Percentiles rank a stretch among this genome's conserved stretches.
Conservation (phyloP, 2,329 filamentous ascomycete genomes). For the Fusarium sp. region DNA sequence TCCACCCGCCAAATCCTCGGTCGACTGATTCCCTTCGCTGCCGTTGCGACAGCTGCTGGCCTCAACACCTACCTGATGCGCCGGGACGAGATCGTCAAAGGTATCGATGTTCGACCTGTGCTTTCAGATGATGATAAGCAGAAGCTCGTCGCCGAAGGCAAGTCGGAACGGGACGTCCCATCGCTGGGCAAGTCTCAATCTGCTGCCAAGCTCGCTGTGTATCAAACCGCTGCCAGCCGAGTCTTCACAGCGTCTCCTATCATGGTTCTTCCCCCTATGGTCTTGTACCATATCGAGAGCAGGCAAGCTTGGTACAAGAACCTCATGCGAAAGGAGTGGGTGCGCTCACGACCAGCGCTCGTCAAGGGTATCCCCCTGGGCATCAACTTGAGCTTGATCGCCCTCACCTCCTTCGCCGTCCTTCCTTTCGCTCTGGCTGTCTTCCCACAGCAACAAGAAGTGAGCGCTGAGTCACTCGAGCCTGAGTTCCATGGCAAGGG, state of each 20-base stretch:
- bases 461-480: conserved; percentile 80
- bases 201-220: conserved; percentile 88
- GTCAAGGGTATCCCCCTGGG: conserved; percentile 67
- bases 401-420: conserved; percentile 86
- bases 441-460: conserved; percentile 90
- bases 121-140: conserved; percentile 75
- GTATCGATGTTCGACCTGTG: conserved; percentile 92
- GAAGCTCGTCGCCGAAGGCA: conserved; percentile 64
- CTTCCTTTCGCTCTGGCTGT: conserved; percentile 89
- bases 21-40: conserved; percentile 94
- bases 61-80: conserved; percentile 99
- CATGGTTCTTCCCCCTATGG: conserved; percentile 92
- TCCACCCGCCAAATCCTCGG: conserved; percentile 79
- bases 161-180: conserved; percentile 70
- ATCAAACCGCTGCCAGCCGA: conserved; percentile 89
- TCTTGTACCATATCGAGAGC: conserved; percentile 82
- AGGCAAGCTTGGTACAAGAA: conserved; percentile 52
- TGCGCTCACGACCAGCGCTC: conserved; percentile 78
- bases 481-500: conserved; percentile 85
- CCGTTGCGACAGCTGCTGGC: conserved; percentile 88
- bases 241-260: conserved; percentile 95
- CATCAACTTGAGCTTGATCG: conserved; percentile 86
- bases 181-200: conserved; percentile 87
- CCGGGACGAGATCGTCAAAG: conserved; percentile 89
- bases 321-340: conserved; percentile 74